Evolutionary conservation across 192 early-diverging fungal genomes (phyloP), one percentile per base, ranked within the genome.

Genomic region (Entomortierella chlamydospora): DNA sequence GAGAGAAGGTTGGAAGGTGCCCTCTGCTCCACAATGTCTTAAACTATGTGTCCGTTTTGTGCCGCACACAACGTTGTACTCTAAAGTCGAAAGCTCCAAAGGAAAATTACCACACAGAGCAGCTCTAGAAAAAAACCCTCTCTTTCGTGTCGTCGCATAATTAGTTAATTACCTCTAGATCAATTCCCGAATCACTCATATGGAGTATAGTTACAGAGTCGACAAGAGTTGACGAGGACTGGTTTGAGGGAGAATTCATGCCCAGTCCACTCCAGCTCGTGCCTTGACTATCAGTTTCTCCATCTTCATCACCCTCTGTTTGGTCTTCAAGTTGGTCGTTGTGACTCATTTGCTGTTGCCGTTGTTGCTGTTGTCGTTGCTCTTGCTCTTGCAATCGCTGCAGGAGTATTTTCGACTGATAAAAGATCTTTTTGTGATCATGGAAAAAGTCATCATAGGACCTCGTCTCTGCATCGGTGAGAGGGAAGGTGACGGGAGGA

Each of bases 231-330:
- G 61, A 63, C 1, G 74, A 61, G 11, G 74, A 78, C 23, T 64
- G 54, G 57, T 78, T 78, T 41, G 68, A 54, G 10, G 67, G 67
- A 34, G 67, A 70, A 54, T 78, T 67, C 12, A 70, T 78, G 23
- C 61, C 66, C 23, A 78, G 45, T 13, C 51, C 52, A 28, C 61
- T 66, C 74, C 67, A 70, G 30, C 55, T 55, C 6, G 73, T 76
- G 59, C 45, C 43, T 31, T 61, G 66, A 31, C 60, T 68, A 45
- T 51, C 53, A 8, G 65, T 76, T 28, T 66, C 72, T 18, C 33
- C 64, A 18, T 68, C 53, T 23, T 68, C 73, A 47, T 63, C 60
- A 23, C 42, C 64, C 11, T 62, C 37, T 30, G 41, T 12, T 5
- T 49, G 34, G 13, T 39, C 49, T 11, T 60, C 37, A 17, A 47